Base-by-base conservation (phyloP, 768 basidiomycete species). In the Lenzites betulinus region DNA sequence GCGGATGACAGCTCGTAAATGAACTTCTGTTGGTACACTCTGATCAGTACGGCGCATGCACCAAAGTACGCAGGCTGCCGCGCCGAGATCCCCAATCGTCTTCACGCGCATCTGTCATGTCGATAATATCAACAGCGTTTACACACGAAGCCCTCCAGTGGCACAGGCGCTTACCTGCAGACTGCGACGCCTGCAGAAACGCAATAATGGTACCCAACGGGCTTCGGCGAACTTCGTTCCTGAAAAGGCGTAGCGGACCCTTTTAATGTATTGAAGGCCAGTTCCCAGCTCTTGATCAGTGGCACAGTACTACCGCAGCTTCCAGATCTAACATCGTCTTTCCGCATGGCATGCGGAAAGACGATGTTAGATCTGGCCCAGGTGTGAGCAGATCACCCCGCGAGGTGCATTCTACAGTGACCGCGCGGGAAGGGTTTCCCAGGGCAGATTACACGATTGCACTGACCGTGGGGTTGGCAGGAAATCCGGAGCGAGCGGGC, bases 1-100 rank as follows among this genome's bases (percentile, higher is more conserved):
- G 41, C 25, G 49, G 47, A 46, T 20, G 54, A 18, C 5, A 41
- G 54, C 44, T 48, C 43, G 48, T 66, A 62, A 58, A 59, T 61
- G 58, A 51, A 60, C 43, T 54, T 58, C 43, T 64, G 51, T 48
- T 42, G 48, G 58, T 54, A 54, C 58, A 13, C 58, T 60, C 54
- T 57, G 63, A 64, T 64, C 54, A 7, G 15, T 16, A 39, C 43
- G 51, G 52, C 49, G 41, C 56, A 38, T 63, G 39, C 47, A 26
- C 30, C 41, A 54, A 58, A 38, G 38, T 62, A 49, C 33, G n/a
- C n/a, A n/a, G 48, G 33, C 38, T 26, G n/a, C 53, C 47, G 22
- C 53, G 18, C 50, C 33, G 20, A 36, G 3, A 1, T 44, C 58
- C 44, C 35, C 38, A 46, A 33, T 46, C 30, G 30, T 55, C 47